phyloP scores from a whole-genome alignment of 345 rosid genomes.

The Eucalyptus pauciflora region DNA sequence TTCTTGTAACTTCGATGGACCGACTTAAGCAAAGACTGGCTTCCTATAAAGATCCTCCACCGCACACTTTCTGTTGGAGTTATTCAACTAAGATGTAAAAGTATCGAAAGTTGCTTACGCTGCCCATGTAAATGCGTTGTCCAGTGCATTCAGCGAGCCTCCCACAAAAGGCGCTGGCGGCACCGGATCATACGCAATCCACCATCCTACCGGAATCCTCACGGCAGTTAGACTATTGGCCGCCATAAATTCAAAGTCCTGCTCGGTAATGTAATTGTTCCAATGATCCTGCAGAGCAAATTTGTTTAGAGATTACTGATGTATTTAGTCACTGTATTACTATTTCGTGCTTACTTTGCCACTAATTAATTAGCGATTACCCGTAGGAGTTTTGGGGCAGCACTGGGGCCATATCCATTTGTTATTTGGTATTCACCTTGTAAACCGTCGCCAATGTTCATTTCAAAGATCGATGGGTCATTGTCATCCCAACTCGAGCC shows the following conservation, averaged over 20 bases:
- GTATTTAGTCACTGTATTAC: background rate
- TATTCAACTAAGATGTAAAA: background rate
- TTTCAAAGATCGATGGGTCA: background rate
- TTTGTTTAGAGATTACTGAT: background rate
- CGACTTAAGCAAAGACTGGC: background rate
- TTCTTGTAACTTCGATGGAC: background rate
- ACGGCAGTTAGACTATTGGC: background rate
- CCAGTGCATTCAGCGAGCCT: background rate
- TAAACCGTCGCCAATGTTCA: accelerated
- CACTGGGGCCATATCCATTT: background rate
- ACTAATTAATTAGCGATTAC: background rate
- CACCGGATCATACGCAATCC: background rate
- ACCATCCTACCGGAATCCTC: background rate
- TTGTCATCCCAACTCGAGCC: background rate
- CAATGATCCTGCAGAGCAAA: background rate
- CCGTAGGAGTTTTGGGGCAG: background rate
- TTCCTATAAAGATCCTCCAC: no score
- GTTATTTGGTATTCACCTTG: background rate
- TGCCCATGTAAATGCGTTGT: background rate
- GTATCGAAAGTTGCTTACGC: background rate
- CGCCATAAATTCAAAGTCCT: background rate
- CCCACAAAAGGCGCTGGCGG: background rate
- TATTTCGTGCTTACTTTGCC: background rate
- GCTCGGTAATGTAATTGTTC: background rate
- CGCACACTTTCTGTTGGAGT: background rate